Conservation (phyloP, 768 basidiomycete species). For the Tricholoma terreum region DNA sequence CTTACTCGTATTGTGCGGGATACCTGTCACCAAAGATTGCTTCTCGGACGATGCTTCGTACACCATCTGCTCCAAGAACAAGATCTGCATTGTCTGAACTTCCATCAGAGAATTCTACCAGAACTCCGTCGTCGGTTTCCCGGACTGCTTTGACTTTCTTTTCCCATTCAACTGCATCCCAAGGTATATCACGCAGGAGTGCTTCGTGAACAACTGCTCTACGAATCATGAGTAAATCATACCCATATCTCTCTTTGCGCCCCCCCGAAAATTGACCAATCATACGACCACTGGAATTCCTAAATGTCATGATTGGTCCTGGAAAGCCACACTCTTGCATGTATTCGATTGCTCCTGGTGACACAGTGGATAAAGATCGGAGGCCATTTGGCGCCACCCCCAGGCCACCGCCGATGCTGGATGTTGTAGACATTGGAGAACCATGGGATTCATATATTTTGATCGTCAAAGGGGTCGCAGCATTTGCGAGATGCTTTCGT, state of each 20-base stretch:
- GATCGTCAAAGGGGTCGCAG: constrained; percentile 17
- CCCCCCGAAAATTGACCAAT: constrained; percentile 29
- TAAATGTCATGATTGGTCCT: constrained; percentile 24
- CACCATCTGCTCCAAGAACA: constrained; percentile 40
- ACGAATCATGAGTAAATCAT: constrained; percentile 30
- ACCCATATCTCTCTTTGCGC: constrained; percentile 30
- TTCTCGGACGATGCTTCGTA: constrained; percentile 33
- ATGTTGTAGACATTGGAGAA: constrained; percentile 22
- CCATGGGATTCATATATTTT: constrained; percentile 32
- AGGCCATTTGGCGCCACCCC: constrained; percentile 39
- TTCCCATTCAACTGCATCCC: constrained; percentile 30
- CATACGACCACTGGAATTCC: constrained; percentile 33
- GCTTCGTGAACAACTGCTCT: constrained; percentile 33
- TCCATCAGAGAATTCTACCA: constrained; percentile 29
- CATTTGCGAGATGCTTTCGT: constrained; percentile 26
- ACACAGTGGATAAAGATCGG: constrained; percentile 30
- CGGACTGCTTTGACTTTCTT: constrained; percentile 24
- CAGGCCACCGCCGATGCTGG: constrained; percentile 33
- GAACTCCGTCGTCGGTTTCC: constrained; percentile 24
- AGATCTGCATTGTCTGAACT: constrained; percentile 31
- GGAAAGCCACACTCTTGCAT: constrained; percentile 27
- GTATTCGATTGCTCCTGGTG: constrained; percentile 25
- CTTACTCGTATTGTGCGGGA: constrained; percentile 27
- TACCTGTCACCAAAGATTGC: constrained; percentile 29
- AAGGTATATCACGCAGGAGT: constrained; percentile 26